A percentile compares a stretch with the other conserved stretches of the same genome.
These are phyloP conservation scores for Trypanosoma platydactyli DNA, from an alignment of 208 protist genomes.

Conservation along the genomic window DNA sequence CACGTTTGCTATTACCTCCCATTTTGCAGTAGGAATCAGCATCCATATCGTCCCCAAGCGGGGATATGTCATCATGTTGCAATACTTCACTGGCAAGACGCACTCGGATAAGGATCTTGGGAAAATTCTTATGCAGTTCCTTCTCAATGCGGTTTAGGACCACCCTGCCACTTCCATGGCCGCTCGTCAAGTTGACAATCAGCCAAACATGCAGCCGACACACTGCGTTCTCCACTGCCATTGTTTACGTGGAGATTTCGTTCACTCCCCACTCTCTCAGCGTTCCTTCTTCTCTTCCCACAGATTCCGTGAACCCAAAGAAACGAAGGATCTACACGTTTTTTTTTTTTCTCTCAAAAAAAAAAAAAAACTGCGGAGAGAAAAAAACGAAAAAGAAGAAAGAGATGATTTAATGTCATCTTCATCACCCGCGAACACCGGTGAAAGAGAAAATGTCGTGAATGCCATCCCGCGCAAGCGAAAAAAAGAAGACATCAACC, in stretches of 20 bases:
- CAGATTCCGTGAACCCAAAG: constrained; percentile 21
- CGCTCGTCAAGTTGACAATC: constrained; percentile 66
- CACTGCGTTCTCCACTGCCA: neutral
- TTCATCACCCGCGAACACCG: no score
- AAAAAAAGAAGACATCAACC: no score
- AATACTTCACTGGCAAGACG: constrained; percentile 14
- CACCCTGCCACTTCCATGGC: constrained; percentile 33
- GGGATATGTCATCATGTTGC: neutral
- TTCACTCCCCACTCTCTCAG: no score
- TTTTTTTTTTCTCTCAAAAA: constrained; percentile 1
- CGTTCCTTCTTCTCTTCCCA: no score
- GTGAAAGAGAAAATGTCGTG: no score
- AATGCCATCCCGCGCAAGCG: no score
- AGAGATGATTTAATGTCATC: no score
- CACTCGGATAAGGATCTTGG: constrained; percentile 1
- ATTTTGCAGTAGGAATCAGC: neutral
- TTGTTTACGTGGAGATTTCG: neutral
- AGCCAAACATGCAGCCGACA: constrained; percentile 42
- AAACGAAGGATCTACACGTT: constrained; percentile 7
- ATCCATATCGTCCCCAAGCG: no score
- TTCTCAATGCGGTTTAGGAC: constrained; percentile 14
- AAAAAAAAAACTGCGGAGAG: constrained; percentile 12
- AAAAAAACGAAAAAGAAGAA: neutral
- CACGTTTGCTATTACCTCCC: neutral
- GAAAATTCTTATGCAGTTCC: constrained; percentile 13